Percentiles rank a stretch among this genome's conserved stretches.
phyloP scores from a whole-genome alignment of 2,329 filamentous ascomycete genomes.

The Penicillium sp. region DNA sequence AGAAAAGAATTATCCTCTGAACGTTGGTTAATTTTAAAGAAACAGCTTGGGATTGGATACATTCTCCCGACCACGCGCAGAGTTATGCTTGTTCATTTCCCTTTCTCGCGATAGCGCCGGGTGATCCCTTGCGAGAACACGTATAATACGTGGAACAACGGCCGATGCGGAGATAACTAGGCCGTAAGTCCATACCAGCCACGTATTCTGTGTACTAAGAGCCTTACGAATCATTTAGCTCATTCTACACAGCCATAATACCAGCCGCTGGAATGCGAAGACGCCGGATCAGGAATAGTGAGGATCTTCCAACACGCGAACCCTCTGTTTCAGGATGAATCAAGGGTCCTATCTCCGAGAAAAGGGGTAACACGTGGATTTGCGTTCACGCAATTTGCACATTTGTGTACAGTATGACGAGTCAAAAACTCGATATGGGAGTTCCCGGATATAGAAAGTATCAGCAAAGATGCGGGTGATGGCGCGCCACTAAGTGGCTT shows the following conservation, averaged over 20 bases:
- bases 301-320: slow-evolving; percentile 7
- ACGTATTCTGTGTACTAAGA: slow-evolving; percentile 3
- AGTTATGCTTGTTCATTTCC: slow-evolving; percentile 11
- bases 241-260: slow-evolving; percentile 14
- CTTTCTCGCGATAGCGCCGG: not conserved
- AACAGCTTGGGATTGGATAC: slow-evolving; percentile 1
- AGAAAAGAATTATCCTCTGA: not conserved
- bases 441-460: slow-evolving; percentile 1
- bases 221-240: slow-evolving; percentile 6
- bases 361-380: slow-evolving; percentile 16
- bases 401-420: slow-evolving; percentile 15
- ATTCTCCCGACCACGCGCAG: slow-evolving; percentile 16
- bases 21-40: not conserved
- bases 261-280: slow-evolving; percentile 13
- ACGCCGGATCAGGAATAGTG: not conserved
- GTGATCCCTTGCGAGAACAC: slow-evolving; percentile 5
- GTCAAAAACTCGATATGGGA: slow-evolving; percentile 3
- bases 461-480: not conserved
- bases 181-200: slow-evolving; percentile 17
- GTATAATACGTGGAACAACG: not conserved
- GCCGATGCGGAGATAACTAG: not conserved
- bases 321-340: slow-evolving; percentile 13
- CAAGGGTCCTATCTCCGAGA: slow-evolving; percentile 5
- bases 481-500: slow-evolving; percentile 4
- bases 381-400: not conserved